Evolutionary conservation across 257 asterid species (phyloP), one percentile per base, ranked within the genome.

Genomic region (Solanum boliviense): DNA sequence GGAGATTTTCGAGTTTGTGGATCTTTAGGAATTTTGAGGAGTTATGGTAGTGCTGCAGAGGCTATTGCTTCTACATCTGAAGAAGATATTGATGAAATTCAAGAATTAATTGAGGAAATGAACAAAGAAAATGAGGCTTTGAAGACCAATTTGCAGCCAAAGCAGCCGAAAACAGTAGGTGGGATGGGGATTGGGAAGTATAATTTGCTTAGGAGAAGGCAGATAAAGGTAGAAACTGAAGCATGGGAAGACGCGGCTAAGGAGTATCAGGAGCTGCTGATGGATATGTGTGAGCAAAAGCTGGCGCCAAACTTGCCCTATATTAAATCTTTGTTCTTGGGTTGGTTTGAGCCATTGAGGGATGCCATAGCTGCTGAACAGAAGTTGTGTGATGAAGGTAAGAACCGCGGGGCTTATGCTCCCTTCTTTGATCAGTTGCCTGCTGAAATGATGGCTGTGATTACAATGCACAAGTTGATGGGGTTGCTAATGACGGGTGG

Each of bases 321-420:
- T 84, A 91, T 97, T 58, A 97, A 97, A 92, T 92, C 99, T 5
- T 87, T 97, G 94, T 95, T 95, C 78, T 89, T 97, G 58, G 99
- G 99, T 27, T 97, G 99, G 99, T 97, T 97, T 93, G 98, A 97
- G 92, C 99, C 99, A 5, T 68, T 97, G 92, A 91, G 94, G 71
- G 94, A 95, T 84, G 98, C 98, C 67, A 97, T 97, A 88, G 95
- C 89, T 85, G 96, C 98, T 48, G 99, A 95, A 87, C 99, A 97
- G 86, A 92, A 89, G 21, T 87, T 91, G 91, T 95, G 96, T 32
- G 56, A 79, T 88, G 91, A 89, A 75, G 96, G 95, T 65, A 94
- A 91, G 88, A 90, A 86, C 56, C 93, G 94, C 2, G 83, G 82
- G 11, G 92, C 93, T 0, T 93, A 95, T 90, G 98, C 97, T 0